phyloP scores from a whole-genome alignment of 1,284 basidiomycete species.

The Ustilago lituana region DNA sequence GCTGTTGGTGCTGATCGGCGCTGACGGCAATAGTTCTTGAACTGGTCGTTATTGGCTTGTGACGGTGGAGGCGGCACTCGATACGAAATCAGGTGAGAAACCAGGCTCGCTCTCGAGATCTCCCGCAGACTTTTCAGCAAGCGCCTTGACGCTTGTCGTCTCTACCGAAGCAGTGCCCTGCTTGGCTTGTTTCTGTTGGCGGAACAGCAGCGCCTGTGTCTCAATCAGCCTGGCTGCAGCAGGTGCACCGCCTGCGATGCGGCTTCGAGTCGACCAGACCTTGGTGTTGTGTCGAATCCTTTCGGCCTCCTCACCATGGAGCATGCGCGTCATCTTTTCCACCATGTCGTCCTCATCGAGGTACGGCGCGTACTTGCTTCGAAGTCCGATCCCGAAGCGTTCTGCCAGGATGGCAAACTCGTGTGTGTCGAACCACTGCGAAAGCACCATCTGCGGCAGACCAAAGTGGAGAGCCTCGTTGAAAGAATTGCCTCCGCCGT shows the following conservation, averaged over 20 bases:
- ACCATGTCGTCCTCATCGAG: slow-evolving; percentile 46
- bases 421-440: slow-evolving; percentile 62
- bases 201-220: slow-evolving; percentile 24
- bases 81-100: slow-evolving; percentile 2
- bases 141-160: not conserved
- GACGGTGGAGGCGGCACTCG: slow-evolving; percentile 19
- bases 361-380: slow-evolving; percentile 44
- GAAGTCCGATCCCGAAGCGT: slow-evolving; percentile 47
- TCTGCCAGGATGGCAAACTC: slow-evolving; percentile 49
- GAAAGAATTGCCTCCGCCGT: slow-evolving; percentile 64
- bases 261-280: slow-evolving; percentile 42
- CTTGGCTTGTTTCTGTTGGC: slow-evolving; percentile 22
- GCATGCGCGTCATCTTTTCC: slow-evolving; percentile 37
- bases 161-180: not conserved
- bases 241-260: slow-evolving; percentile 50
- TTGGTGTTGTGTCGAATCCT: slow-evolving; percentile 40
- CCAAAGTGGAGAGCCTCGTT: slow-evolving; percentile 62
- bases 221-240: slow-evolving; percentile 51
- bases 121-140: not conserved
- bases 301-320: slow-evolving; percentile 32
- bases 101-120: slow-evolving; percentile 5
- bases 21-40: too few relatives aligned
- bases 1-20: too few relatives aligned
- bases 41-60: not conserved
- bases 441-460: slow-evolving; percentile 57